phyloP scores from a whole-genome alignment of 2,329 filamentous ascomycete genomes.

The Hymenoscyphus albidus region DNA sequence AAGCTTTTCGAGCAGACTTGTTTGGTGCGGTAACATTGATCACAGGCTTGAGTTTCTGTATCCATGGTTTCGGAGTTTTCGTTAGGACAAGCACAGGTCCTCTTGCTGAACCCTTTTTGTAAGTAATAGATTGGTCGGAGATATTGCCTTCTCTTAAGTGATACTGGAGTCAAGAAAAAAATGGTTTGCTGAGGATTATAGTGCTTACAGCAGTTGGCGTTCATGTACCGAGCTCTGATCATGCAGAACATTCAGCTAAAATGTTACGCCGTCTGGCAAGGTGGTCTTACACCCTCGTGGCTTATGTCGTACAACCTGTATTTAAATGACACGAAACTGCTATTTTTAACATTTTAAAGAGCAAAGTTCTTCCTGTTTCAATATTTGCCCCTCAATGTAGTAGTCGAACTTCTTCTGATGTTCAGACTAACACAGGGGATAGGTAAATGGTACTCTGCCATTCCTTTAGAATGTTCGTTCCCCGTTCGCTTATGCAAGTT shows the following conservation, averaged over 20 bases:
- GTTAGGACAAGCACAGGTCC: background rate
- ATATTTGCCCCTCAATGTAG: background rate
- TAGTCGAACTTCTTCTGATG: background rate
- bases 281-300: constrained; percentile 10
- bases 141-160: constrained; percentile 9
- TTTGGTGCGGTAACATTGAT: constrained; percentile 12
- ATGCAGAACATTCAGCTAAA: constrained; percentile 10
- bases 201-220: constrained; percentile 7
- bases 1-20: constrained; percentile 10
- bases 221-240: constrained; percentile 5
- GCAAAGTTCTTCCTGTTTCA: background rate
- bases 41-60: constrained; percentile 13
- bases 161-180: background rate
- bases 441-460: constrained; percentile 3
- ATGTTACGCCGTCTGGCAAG: constrained; percentile 6
- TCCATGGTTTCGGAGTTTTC: constrained; percentile 6
- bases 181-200: constrained; percentile 1
- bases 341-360: constrained; percentile 10
- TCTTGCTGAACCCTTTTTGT: background rate
- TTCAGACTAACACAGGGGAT: background rate
- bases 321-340: constrained; percentile 3
- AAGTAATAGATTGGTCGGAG: constrained; percentile 2
- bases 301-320: constrained; percentile 4
- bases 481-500: constrained; percentile 5
- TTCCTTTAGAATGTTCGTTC: constrained; percentile 3